phyloP scores from a whole-genome alignment of 768 basidiomycete genomes.

The Mycena latifolia region DNA sequence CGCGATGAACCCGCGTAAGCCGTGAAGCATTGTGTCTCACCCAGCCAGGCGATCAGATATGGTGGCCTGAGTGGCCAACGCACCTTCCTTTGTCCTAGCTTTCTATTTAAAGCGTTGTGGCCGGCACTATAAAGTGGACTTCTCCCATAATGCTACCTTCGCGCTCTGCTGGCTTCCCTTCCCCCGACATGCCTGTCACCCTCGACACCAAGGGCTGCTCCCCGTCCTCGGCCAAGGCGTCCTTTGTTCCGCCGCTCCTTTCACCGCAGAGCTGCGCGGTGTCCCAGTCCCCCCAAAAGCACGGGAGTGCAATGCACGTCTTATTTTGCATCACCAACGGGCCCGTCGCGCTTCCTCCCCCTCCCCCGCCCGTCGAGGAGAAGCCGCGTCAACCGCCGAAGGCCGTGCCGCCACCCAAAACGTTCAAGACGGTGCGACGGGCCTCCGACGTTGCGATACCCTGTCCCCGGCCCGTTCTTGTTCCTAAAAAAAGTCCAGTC shows the following conservation, averaged over 20 bases:
- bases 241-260: slow-evolving; percentile 22
- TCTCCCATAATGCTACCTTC: slow-evolving; percentile 1
- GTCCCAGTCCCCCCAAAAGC: slow-evolving; percentile 2
- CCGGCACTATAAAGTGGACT: background rate
- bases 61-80: slow-evolving; percentile 17
- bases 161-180: background rate
- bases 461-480: slow-evolving; percentile 45
- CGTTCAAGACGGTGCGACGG: slow-evolving; percentile 13
- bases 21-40: slow-evolving; percentile 3
- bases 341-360: slow-evolving; percentile 7
- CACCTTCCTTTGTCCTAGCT: slow-evolving; percentile 21
- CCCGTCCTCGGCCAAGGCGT: slow-evolving; percentile 11
- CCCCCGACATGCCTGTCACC: slow-evolving; percentile 25
- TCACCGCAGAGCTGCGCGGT: slow-evolving; percentile 23
- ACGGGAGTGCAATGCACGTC: slow-evolving; percentile 27
- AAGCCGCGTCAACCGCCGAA: background rate
- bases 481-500: slow-evolving; percentile 43
- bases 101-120: slow-evolving; percentile 14
- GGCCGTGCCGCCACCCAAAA: slow-evolving; percentile 10
- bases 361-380: slow-evolving; percentile 6
- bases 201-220: slow-evolving; percentile 25
- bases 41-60: slow-evolving; percentile 11
- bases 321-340: slow-evolving; percentile 29
- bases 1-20: background rate
- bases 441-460: slow-evolving; percentile 1